These are phyloP conservation scores for Penicillium cataractarum DNA, from an alignment of 495 filamentous ascomycete species.

Conservation along the genomic window DNA sequence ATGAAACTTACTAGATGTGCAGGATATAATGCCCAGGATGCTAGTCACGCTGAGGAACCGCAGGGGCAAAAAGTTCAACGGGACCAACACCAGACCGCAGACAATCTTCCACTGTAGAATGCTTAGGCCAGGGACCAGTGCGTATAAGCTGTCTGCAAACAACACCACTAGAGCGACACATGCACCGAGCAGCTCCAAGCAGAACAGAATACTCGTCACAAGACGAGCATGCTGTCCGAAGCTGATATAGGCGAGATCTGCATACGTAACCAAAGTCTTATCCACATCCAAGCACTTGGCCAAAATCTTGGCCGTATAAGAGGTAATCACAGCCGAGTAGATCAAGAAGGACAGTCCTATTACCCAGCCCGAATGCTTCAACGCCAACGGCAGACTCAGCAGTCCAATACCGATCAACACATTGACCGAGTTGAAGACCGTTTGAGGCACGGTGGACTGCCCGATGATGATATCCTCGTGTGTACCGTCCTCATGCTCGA, in stretches of 20 bases:
- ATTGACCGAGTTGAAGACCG: slow-evolving; percentile 95
- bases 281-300: slow-evolving; percentile 90
- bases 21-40: slow-evolving; percentile 85
- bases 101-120: slow-evolving; percentile 83
- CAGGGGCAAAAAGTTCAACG: slow-evolving; percentile 84
- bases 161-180: slow-evolving; percentile 91
- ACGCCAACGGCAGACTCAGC: slow-evolving; percentile 82
- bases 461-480: slow-evolving; percentile 81
- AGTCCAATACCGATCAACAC: slow-evolving; percentile 91
- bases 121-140: slow-evolving; percentile 74
- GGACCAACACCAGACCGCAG: slow-evolving; percentile 78
- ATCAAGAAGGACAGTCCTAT: slow-evolving; percentile 76
- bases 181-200: slow-evolving; percentile 82
- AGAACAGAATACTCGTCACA: slow-evolving; percentile 82
- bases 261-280: slow-evolving; percentile 80
- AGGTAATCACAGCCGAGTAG: slow-evolving; percentile 73
- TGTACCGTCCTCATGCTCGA: slow-evolving; percentile 84
- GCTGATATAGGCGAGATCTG: slow-evolving; percentile 89
- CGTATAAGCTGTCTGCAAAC: slow-evolving; percentile 87
- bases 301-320: slow-evolving; percentile 84
- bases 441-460: slow-evolving; percentile 92
- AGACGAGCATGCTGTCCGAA: slow-evolving; percentile 85
- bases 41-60: slow-evolving; percentile 86
- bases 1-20: slow-evolving; percentile 73
- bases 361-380: slow-evolving; percentile 91